phyloP scores from a whole-genome alignment of 768 basidiomycete genomes.

The Coprinellus micaceus region DNA sequence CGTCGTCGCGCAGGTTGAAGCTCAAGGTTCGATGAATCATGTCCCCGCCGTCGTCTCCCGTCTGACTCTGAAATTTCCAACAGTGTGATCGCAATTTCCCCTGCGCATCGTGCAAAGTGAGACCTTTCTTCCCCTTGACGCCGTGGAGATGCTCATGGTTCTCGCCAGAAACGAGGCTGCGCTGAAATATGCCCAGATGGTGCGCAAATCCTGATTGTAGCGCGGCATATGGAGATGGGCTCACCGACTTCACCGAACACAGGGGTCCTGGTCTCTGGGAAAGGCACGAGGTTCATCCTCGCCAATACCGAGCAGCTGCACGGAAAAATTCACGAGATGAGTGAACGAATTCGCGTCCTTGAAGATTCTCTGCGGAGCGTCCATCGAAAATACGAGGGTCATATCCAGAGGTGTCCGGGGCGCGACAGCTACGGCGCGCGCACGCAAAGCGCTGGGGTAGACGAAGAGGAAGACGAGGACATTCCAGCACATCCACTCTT shows the following conservation, averaged over 20 bases:
- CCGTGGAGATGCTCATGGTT: conserved; percentile 2
- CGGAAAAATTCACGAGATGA: conserved; percentile 63
- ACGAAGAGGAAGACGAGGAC: conserved; percentile 20
- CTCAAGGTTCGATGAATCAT: conserved; percentile 44
- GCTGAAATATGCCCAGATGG: conserved; percentile 67
- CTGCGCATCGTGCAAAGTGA: conserved; percentile 42
- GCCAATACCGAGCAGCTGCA: conserved; percentile 67
- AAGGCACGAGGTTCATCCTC: conserved; percentile 64
- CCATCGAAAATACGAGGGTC: conserved; percentile 5
- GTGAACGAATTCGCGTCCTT: conserved; percentile 57
- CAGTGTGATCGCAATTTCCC: conserved; percentile 53
- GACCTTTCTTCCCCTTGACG: conserved; percentile 5
- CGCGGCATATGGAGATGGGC: neutral
- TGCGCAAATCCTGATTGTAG: conserved; percentile 20
- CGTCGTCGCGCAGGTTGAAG: conserved; percentile 36
- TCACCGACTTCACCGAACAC: neutral
- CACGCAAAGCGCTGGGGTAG: conserved; percentile 21
- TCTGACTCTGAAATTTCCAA: conserved; percentile 13
- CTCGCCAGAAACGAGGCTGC: conserved; percentile 53
- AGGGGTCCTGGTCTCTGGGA: conserved; percentile 65
- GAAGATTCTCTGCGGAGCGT: conserved; percentile 47
- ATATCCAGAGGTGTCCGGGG: conserved; percentile 6
- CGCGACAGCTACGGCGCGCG: neutral
- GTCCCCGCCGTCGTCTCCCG: conserved; percentile 4
- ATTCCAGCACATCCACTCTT: conserved; percentile 48